A percentile compares a stretch with the other conserved stretches of the same genome.
phyloP scores from a whole-genome alignment of 768 basidiomycete species.

The Pisolithus orientalis region DNA sequence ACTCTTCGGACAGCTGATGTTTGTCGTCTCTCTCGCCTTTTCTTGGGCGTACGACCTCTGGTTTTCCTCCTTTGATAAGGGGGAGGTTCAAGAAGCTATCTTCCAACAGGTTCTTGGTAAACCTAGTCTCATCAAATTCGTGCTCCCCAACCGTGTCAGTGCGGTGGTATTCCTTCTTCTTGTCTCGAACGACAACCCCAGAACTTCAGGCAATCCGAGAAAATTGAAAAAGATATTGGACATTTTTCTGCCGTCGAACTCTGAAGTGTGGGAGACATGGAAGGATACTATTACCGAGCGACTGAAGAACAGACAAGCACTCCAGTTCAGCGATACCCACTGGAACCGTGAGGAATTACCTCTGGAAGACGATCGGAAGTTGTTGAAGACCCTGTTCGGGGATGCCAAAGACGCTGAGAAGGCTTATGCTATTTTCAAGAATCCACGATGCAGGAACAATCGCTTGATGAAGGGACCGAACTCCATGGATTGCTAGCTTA shows the following conservation, averaged over 20 bases:
- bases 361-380: neutral
- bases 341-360: too few relatives aligned
- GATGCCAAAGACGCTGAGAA: too few relatives aligned
- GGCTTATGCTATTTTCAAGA: too few relatives aligned
- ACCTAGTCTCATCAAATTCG: conserved; percentile 5
- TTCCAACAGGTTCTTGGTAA: neutral
- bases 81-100: conserved; percentile 6
- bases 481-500: too few relatives aligned
- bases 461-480: too few relatives aligned
- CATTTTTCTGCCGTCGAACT: too few relatives aligned
- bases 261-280: too few relatives aligned
- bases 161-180: conserved; percentile 9
- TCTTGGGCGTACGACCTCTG: conserved; percentile 28
- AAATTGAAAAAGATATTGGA: too few relatives aligned
- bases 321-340: too few relatives aligned
- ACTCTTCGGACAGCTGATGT: too few relatives aligned
- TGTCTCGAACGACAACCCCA: neutral
- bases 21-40: neutral
- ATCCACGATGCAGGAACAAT: too few relatives aligned
- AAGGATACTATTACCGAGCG: neutral
- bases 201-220: neutral
- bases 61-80: conserved; percentile 28
- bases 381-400: neutral
- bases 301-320: neutral
- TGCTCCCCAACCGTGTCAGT: conserved; percentile 5